Percentiles rank a stretch among this genome's conserved stretches.
These are phyloP conservation scores for Rhodamnia argentea DNA, from an alignment of 345 rosid species.

Conservation along the genomic window DNA sequence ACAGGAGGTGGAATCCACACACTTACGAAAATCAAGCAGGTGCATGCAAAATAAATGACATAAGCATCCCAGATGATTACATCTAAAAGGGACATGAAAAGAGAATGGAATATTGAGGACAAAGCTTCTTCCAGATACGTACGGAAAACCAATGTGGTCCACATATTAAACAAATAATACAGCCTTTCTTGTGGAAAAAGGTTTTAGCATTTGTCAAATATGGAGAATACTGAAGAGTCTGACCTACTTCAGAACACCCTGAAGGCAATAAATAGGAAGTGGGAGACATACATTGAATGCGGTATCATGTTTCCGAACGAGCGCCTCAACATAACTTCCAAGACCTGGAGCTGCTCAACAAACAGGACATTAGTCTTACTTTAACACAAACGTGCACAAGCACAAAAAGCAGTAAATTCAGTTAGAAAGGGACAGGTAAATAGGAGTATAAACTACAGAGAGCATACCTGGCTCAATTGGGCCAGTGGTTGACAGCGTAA, in stretches of 20 bases:
- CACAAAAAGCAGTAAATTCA: background rate
- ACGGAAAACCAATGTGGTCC: background rate
- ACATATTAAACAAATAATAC: background rate
- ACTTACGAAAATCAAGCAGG: background rate
- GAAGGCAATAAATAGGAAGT: background rate
- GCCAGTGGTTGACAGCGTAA: constrained; percentile 54
- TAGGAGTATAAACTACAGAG: background rate
- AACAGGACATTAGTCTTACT: background rate
- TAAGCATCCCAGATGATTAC: background rate
- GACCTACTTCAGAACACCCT: background rate
- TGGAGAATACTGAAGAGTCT: background rate
- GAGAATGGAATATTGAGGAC: background rate
- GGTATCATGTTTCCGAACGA: constrained; percentile 80
- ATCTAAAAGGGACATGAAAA: background rate
- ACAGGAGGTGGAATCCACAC: background rate
- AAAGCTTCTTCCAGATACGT: background rate
- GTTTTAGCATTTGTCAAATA: background rate
- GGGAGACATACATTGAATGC: constrained; percentile 62
- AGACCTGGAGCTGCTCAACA: constrained; percentile 79
- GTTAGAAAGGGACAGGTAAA: background rate
- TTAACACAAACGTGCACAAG: background rate
- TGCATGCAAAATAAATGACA: background rate
- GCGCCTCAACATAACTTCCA: constrained; percentile 94
- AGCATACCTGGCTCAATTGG: constrained; percentile 75
- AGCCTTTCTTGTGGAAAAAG: background rate